Percentiles rank a stretch among this genome's conserved stretches.
Evolutionary conservation across 352 stramenopile species (phyloP).

Genomic region (Ophiocytium majus): DNA sequence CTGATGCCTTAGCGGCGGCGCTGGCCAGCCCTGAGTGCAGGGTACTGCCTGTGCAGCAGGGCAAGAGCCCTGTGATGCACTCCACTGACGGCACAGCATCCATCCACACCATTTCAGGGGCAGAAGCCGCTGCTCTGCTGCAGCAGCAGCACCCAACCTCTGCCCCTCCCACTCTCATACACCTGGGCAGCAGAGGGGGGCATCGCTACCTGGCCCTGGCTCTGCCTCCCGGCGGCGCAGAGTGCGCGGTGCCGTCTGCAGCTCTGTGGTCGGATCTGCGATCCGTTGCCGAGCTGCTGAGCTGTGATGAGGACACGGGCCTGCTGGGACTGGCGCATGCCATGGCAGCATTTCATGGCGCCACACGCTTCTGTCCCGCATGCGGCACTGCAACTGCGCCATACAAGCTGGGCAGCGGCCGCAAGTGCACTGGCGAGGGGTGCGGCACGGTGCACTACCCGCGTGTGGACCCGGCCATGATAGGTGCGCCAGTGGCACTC

Average conservation of each 20-base stretch:
- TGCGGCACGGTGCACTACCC: slow-evolving; percentile 44
- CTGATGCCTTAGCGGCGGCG: neutral
- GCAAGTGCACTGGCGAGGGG: neutral
- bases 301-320: neutral
- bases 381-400: neutral
- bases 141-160: neutral
- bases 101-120: neutral
- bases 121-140: neutral
- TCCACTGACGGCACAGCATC: neutral
- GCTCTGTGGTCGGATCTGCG: slow-evolving; percentile 4
- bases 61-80: neutral
- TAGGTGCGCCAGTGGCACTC: no score
- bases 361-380: neutral
- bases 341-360: neutral
- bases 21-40: neutral
- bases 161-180: neutral
- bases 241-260: neutral
- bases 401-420: neutral
- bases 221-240: neutral
- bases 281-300: slow-evolving; percentile 6
- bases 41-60: neutral
- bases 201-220: neutral
- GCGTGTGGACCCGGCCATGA: slow-evolving; percentile 39
- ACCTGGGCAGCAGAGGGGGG: neutral
- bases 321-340: neutral